Percentiles rank a stretch among this genome's conserved stretches.
phyloP scores from a whole-genome alignment of 176 grass and related monocot species.

The Hsuehochloa calcarea region DNA sequence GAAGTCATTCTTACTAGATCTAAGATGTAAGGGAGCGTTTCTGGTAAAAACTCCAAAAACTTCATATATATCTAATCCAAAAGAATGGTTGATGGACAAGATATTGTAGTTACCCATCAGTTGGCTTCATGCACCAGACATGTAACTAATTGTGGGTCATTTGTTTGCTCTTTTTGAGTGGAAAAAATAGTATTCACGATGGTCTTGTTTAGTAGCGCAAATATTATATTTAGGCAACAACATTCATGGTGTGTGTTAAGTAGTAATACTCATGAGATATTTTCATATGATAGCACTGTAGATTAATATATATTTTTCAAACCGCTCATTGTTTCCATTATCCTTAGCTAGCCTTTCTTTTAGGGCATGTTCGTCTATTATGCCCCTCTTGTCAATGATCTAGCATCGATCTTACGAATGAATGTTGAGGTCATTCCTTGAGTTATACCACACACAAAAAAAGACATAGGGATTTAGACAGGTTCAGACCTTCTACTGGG shows the following conservation, averaged over 20 bases:
- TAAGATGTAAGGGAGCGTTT: background rate
- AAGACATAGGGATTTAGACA: too few species aligned
- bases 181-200: background rate
- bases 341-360: constrained; percentile 31
- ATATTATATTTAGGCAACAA: background rate
- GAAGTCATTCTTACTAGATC: background rate
- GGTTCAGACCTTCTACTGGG: too few species aligned
- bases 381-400: too few species aligned
- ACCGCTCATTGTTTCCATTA: constrained; percentile 16
- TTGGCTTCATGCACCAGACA: background rate
- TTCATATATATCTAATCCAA: background rate
- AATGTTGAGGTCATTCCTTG: too few species aligned
- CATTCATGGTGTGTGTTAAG: background rate
- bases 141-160: background rate
- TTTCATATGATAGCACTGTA: background rate
- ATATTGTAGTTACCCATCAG: background rate
- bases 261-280: background rate
- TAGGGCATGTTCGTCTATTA: constrained; percentile 67
- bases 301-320: background rate
- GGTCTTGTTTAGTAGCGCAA: background rate
- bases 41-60: background rate
- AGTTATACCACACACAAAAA: too few species aligned
- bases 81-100: background rate
- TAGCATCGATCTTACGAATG: too few species aligned
- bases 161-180: background rate